Evolutionary conservation across 2,329 filamentous ascomycete genomes (phyloP).

Genomic region (Curvularia sp.): DNA sequence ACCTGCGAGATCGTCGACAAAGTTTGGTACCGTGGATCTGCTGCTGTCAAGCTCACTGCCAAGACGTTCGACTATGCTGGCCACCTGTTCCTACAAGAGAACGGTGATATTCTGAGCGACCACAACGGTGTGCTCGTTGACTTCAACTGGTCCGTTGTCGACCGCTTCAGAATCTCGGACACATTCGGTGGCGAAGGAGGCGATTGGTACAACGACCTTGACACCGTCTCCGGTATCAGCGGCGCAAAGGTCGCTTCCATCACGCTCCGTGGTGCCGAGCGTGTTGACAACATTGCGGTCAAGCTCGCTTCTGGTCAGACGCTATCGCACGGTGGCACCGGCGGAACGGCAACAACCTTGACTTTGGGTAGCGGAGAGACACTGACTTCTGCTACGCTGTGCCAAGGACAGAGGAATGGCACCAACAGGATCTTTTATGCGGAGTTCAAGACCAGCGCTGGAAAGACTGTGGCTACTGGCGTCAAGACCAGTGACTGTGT

Average conservation of each 20-base stretch:
- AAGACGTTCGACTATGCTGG: constrained; percentile 64
- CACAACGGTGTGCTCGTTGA: constrained; percentile 70
- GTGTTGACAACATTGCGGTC: constrained; percentile 62
- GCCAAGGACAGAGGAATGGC: constrained; percentile 57
- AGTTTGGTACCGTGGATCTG: constrained; percentile 65
- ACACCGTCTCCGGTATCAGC: constrained; percentile 45
- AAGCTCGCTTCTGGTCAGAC: constrained; percentile 58
- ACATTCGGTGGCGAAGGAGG: constrained; percentile 61
- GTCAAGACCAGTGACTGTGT: constrained; percentile 58
- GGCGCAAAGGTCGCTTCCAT: constrained; percentile 51
- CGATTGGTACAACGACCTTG: constrained; percentile 64
- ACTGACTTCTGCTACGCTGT: constrained; percentile 60
- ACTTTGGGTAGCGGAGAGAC: constrained; percentile 58
- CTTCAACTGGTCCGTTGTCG: constrained; percentile 49
- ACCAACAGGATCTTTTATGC: constrained; percentile 65
- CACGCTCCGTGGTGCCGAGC: constrained; percentile 57
- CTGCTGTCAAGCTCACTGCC: constrained; percentile 58
- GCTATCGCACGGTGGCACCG: constrained; percentile 62
- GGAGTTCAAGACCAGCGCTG: constrained; percentile 60
- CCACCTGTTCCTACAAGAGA: constrained; percentile 62
- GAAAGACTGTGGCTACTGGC: constrained; percentile 57
- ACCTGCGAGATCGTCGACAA: constrained; percentile 73
- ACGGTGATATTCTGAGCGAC: constrained; percentile 67
- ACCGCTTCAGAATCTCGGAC: constrained; percentile 36
- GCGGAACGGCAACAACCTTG: constrained; percentile 56